These are phyloP conservation scores for Trichoderma endophyticum DNA, from an alignment of 2,329 filamentous ascomycete species.

Conservation along the genomic window DNA sequence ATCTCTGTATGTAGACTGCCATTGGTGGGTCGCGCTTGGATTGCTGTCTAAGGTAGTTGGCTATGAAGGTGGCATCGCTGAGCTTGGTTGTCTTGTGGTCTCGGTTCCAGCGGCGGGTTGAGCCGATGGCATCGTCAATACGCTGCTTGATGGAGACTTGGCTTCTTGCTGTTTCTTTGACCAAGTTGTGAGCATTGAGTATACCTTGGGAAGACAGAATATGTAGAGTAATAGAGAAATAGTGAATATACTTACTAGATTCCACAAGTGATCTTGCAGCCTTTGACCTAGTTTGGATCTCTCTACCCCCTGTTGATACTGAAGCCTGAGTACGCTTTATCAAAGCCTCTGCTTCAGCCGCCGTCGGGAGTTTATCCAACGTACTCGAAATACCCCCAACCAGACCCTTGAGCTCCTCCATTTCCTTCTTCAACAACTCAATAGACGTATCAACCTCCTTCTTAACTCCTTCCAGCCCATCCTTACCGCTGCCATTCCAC, in stretches of 20 bases:
- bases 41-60: conserved; percentile 36
- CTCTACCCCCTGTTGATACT: not conserved
- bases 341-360: conserved; percentile 23
- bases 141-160: conserved; percentile 22
- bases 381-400: conserved; percentile 26
- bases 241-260: not conserved
- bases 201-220: too few species aligned
- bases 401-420: conserved; percentile 25
- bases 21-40: conserved; percentile 34
- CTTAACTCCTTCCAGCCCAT: conserved; percentile 21
- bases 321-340: not conserved
- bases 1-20: conserved; percentile 34
- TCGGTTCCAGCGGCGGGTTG: conserved; percentile 39
- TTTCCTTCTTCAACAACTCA: conserved; percentile 23
- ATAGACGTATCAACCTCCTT: conserved; percentile 23
- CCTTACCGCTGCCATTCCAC: not conserved
- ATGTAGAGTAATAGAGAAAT: not conserved
- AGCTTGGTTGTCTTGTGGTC: conserved; percentile 36
- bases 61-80: conserved; percentile 31
- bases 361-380: conserved; percentile 25
- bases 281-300: conserved; percentile 4
- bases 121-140: conserved; percentile 36
- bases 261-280: not conserved
- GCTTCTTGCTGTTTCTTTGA: not conserved
- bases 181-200: not conserved